Evolutionary conservation across 2,329 filamentous ascomycete genomes (phyloP), one percentile per base, ranked within the genome.

Genomic region (Thielaviopsis ethacetica): DNA sequence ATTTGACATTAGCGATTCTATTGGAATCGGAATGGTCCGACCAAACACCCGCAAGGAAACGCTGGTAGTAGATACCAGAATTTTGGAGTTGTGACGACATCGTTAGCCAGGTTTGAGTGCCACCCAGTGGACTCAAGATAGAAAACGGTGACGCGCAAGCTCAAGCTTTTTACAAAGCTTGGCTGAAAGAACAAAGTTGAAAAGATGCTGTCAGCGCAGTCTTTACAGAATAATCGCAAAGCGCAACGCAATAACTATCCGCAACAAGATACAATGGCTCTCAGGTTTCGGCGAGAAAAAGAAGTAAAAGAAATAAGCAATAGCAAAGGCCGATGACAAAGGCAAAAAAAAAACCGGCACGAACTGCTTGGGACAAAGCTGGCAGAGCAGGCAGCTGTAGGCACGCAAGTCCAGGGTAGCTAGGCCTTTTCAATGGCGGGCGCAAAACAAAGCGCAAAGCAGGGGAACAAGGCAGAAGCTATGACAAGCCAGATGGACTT

Each of bases 21-120:
- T 21, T 54, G 21, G 51, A 47, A 19, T 56, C 58, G 50, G 24
- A 2, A 24, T 60, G 58, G 19, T 15, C 49, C n/a, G 53, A 27
- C 53, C 47, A 56, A 21, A 60, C 26, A n/a, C 49, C 54, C 47
- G 44, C 47, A 44, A 60, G 53, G 52, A 56, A 60, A 21, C 58
- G 58, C 58, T 53, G 47, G 38, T 53, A 53, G 13, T 19, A 41
- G 53, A 38, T 30, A 15, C 50, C 56, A 47, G 41, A 17, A 44
- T 55, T 41, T 38, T 52, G 17, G 5, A 44, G 2, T 17, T 44
- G 38, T n/a, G 38, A 44, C 17, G 38, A 44, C 38, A 44, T 44
- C 38, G 13, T 44, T 15, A 44, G 7, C 38, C 38, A n/a, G 10
- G 38, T n/a, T n/a, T 15, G 17, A n/a, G 13, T 44, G 7, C 38